phyloP scores from a whole-genome alignment of 2,329 filamentous ascomycete genomes.

The Beauveria varroae region DNA sequence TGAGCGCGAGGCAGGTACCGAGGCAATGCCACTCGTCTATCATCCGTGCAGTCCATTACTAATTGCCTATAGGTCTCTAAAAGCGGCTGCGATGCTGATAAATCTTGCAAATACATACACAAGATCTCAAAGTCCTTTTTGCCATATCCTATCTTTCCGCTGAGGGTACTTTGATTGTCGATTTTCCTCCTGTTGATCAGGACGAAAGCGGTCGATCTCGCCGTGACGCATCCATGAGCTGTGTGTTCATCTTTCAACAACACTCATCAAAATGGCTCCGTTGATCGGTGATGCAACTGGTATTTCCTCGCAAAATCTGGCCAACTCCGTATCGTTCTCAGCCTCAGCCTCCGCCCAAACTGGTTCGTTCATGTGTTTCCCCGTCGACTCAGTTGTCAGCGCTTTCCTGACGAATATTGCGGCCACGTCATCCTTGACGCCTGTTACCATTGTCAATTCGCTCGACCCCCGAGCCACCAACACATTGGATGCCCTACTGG shows the following conservation, averaged over 20 bases:
- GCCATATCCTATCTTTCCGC: background rate
- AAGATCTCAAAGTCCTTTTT: background rate
- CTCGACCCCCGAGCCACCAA: background rate
- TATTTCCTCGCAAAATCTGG: background rate
- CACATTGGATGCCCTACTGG: background rate
- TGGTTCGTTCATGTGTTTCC: background rate
- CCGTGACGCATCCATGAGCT: background rate
- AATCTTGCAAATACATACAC: background rate
- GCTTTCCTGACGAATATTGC: background rate
- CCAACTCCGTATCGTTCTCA: background rate
- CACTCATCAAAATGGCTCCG: background rate
- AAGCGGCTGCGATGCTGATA: background rate
- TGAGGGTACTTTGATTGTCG: background rate
- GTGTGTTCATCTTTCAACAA: background rate
- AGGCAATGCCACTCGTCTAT: background rate
- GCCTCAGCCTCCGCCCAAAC: background rate
- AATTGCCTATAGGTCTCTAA: background rate
- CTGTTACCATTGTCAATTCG: background rate
- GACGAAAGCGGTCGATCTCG: background rate
- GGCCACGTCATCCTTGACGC: background rate
- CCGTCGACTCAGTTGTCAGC: background rate
- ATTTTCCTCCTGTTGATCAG: background rate
- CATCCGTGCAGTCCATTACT: background rate
- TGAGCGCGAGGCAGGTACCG: background rate
- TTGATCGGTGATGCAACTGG: background rate